Evolutionary conservation across 1,284 basidiomycete genomes (phyloP), one percentile per base, ranked within the genome.

Genomic region (Cryptococcus sp.): DNA sequence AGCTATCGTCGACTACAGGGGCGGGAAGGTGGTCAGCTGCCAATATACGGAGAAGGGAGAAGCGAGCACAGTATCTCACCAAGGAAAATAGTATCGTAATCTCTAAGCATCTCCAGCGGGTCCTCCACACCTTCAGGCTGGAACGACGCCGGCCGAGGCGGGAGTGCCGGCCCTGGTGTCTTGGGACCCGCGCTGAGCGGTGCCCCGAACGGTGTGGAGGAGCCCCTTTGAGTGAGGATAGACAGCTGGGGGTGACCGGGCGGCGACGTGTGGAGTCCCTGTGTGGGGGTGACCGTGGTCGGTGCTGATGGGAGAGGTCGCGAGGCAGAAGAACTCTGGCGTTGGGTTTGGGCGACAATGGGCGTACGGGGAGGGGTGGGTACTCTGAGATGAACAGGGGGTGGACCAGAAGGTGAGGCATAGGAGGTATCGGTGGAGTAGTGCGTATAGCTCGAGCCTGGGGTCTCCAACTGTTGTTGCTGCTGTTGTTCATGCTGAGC

Each of bases 371-470:
- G 40, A 8, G 60, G 46, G 43, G 55, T 48, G n/a, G 50, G 53
- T 9, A 52, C 55, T 11, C 52, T 38, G n/a, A 59, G 61, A 56
- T 53, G 64, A 11, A 59, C 48, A 2, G 69, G 66, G 15, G 66
- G 64, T 87, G 21, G 88, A 87, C 69, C 82, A 75, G 67, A 72
- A 80, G 83, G 87, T 63, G n/a, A 87, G 87, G 50, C 68, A 62
- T 67, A 62, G 6, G 21, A 6, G 23, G 52, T 44, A 16, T 45
- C 18, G 20, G 57, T 46, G 16, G 40, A 28, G 24, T 50, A 59
- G 7, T 46, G 16, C 11, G 64, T 66, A 18, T 58, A 38, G 35
- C 47, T 56, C 7, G 66, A 68, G 13, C 64, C 63, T 6, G 64
- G 52, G n/a, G 42, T 60, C 56, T 56, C 64, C 35, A 53, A 42